Evolutionary conservation across 1,284 basidiomycete species (phyloP).

Genomic region (Phylloporus sp.): DNA sequence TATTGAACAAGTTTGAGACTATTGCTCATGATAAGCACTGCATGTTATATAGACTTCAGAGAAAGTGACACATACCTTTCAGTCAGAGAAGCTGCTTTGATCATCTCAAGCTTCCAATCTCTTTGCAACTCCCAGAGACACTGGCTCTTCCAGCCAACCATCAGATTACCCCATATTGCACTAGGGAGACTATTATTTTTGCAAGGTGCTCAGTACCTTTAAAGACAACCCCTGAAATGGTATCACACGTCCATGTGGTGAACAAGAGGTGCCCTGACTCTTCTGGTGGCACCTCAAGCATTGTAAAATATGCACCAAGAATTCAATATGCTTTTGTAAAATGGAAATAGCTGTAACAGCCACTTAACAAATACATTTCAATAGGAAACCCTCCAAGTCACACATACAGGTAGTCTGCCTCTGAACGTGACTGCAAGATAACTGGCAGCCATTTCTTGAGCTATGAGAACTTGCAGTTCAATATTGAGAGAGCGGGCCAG

Average conservation of each 20-base stretch:
- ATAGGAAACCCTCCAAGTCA: slow-evolving; percentile 24
- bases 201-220: slow-evolving; percentile 65
- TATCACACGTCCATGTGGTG: slow-evolving; percentile 60
- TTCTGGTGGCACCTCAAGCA: slow-evolving; percentile 47
- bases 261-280: slow-evolving; percentile 59
- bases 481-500: slow-evolving; percentile 58
- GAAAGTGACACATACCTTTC: slow-evolving; percentile 49
- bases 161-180: slow-evolving; percentile 16
- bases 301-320: slow-evolving; percentile 57
- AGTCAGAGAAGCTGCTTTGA: slow-evolving; percentile 49
- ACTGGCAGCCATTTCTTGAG: slow-evolving; percentile 66
- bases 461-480: slow-evolving; percentile 59
- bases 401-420: slow-evolving; percentile 84
- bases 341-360: slow-evolving; percentile 66
- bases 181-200: slow-evolving; percentile 45
- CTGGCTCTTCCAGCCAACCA: slow-evolving; percentile 56
- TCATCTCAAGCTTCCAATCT: slow-evolving; percentile 74
- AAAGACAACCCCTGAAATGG: slow-evolving; percentile 57
- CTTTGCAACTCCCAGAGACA: slow-evolving; percentile 72
- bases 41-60: neutral
- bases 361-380: slow-evolving; percentile 13
- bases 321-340: slow-evolving; percentile 69
- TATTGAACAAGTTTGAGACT: slow-evolving; percentile 31
- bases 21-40: slow-evolving; percentile 33
- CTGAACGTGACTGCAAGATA: slow-evolving; percentile 72